These are phyloP conservation scores for Phoma sp. DNA, from an alignment of 2,329 filamentous ascomycete species.

Conservation along the genomic window DNA sequence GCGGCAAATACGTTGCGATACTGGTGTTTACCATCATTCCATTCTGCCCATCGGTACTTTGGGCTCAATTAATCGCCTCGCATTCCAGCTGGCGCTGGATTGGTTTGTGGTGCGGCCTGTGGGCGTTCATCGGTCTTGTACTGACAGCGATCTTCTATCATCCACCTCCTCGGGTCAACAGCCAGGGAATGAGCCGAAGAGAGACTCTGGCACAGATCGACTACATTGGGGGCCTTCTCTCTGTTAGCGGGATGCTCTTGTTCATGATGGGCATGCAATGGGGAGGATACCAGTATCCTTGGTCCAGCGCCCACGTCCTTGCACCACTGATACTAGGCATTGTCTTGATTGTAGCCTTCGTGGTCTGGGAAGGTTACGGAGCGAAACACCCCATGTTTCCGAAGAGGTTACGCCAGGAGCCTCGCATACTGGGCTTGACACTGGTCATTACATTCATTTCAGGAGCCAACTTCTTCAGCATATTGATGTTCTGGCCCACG, in stretches of 20 bases:
- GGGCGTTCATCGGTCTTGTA: slow-evolving; percentile 59
- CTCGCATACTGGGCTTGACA: slow-evolving; percentile 36
- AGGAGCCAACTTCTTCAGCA: slow-evolving; percentile 41
- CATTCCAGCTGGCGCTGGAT: slow-evolving; percentile 61
- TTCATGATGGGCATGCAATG: slow-evolving; percentile 51
- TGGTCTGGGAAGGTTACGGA: slow-evolving; percentile 54
- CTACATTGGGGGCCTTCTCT: slow-evolving; percentile 36
- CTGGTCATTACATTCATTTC: slow-evolving; percentile 43
- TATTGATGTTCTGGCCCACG: slow-evolving; percentile 44
- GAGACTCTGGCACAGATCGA: slow-evolving; percentile 35
- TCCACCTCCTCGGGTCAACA: slow-evolving; percentile 49
- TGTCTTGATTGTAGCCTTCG: slow-evolving; percentile 54
- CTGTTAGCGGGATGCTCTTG: slow-evolving; percentile 32
- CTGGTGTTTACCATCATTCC: slow-evolving; percentile 68
- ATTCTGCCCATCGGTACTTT: slow-evolving; percentile 67
- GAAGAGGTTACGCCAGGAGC: slow-evolving; percentile 32
- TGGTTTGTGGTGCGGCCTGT: slow-evolving; percentile 59
- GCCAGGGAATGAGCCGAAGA: slow-evolving; percentile 33
- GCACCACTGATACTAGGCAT: slow-evolving; percentile 60
- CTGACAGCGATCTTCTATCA: slow-evolving; percentile 56
- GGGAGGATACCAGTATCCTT: slow-evolving; percentile 60
- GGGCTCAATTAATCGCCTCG: slow-evolving; percentile 62
- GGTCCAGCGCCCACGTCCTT: slow-evolving; percentile 62
- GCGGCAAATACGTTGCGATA: slow-evolving; percentile 66
- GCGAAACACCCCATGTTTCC: slow-evolving; percentile 54